Evolutionary conservation across 331 rosid species (phyloP).

Genomic region (Dryas integrifolia): DNA sequence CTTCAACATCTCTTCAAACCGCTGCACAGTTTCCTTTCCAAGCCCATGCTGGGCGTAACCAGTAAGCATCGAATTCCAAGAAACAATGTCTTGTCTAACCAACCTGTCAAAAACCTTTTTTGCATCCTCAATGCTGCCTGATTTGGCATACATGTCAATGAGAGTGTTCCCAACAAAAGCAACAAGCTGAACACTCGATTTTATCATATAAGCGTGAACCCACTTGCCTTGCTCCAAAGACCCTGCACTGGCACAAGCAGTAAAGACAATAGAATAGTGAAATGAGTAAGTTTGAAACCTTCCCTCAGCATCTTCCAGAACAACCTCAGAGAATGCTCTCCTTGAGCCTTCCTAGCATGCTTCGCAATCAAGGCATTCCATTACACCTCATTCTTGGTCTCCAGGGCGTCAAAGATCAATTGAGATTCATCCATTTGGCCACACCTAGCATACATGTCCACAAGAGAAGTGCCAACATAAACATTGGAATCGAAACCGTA

Average conservation of each 20-base stretch:
- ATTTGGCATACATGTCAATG: slow-evolving; percentile 84
- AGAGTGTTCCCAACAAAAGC: slow-evolving; percentile 77
- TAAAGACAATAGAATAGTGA: slow-evolving; percentile 66
- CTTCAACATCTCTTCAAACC: slow-evolving; percentile 60
- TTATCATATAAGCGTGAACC: slow-evolving; percentile 77
- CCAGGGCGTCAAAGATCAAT: slow-evolving; percentile 45
- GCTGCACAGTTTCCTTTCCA: slow-evolving; percentile 60
- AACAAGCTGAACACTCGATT: slow-evolving; percentile 52
- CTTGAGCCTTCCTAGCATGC: slow-evolving; percentile 61
- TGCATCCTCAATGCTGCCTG: slow-evolving; percentile 73
- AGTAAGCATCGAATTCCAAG: slow-evolving; percentile 75
- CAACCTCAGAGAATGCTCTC: slow-evolving; percentile 48
- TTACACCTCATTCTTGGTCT: slow-evolving; percentile 67
- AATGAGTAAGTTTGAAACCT: slow-evolving; percentile 54
- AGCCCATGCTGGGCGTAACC: slow-evolving; percentile 82
- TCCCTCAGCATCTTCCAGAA: slow-evolving; percentile 58
- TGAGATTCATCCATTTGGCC: slow-evolving; percentile 56
- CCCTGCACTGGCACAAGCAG: slow-evolving; percentile 59
- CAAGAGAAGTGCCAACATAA: slow-evolving; percentile 74
- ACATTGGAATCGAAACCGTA: slow-evolving; percentile 55
- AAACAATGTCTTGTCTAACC: slow-evolving; percentile 58
- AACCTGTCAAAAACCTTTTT: slow-evolving; percentile 56
- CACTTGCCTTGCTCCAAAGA: slow-evolving; percentile 82
- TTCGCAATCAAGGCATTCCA: slow-evolving; percentile 84
- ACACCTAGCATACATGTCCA: slow-evolving; percentile 87